Conservation (phyloP, 371 early-diverging fungal genomes). For the Apophysomyces ossiformis region DNA sequence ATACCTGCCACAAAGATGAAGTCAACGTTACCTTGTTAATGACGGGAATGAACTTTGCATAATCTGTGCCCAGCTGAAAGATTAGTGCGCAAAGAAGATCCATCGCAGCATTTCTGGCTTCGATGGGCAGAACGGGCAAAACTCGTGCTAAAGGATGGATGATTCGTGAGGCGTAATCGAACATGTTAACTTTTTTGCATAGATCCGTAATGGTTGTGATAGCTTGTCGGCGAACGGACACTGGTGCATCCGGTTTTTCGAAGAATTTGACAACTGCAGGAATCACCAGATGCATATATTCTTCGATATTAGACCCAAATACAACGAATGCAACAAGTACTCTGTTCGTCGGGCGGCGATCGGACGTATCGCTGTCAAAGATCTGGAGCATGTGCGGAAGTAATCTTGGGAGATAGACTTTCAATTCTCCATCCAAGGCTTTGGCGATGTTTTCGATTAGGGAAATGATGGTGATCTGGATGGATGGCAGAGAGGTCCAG, state of each 20-base stretch:
- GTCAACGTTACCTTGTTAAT: slow-evolving; percentile 69
- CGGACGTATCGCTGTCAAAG: slow-evolving; percentile 82
- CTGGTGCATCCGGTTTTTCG: slow-evolving; percentile 73
- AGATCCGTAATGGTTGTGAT: slow-evolving; percentile 83
- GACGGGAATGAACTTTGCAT: slow-evolving; percentile 88
- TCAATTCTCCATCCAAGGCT: slow-evolving; percentile 90
- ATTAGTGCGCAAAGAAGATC: slow-evolving; percentile 85
- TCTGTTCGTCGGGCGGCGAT: slow-evolving; percentile 73
- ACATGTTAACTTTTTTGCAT: slow-evolving; percentile 81
- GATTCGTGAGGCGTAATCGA: slow-evolving; percentile 90
- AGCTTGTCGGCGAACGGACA: slow-evolving; percentile 72
- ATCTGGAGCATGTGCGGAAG: slow-evolving; percentile 70
- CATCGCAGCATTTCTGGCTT: slow-evolving; percentile 75
- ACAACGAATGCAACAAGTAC: slow-evolving; percentile 85
- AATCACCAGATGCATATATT: slow-evolving; percentile 91
- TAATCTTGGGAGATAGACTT: slow-evolving; percentile 75
- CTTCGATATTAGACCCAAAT: slow-evolving; percentile 91
- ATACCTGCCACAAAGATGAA: not conserved
- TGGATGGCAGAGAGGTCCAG: slow-evolving; percentile 74
- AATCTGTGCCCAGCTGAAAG: slow-evolving; percentile 88
- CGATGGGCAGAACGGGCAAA: slow-evolving; percentile 58
- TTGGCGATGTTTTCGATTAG: slow-evolving; percentile 87
- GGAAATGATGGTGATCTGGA: slow-evolving; percentile 83
- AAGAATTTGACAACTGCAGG: slow-evolving; percentile 87
- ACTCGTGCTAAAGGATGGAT: slow-evolving; percentile 91